Evolutionary conservation across 192 early-diverging fungal species (phyloP), one percentile per base, ranked within the genome.

Genomic region (Bifiguratus adelaidae): DNA sequence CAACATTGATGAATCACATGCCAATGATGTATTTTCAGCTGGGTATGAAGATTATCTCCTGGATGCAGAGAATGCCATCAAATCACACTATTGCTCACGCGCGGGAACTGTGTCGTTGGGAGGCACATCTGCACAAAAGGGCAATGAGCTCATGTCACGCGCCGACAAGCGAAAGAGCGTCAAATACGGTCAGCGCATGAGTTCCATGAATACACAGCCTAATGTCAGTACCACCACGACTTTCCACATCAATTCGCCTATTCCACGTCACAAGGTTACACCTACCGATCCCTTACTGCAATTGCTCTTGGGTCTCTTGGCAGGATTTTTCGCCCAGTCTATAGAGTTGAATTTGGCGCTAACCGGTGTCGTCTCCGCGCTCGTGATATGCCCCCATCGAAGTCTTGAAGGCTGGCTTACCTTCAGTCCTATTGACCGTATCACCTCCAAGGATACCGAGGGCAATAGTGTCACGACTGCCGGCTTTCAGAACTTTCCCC

Each of bases 301-400:
- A 24, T 80, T 72, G 34, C 65, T 88, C 30, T 63, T 88, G 41
- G 65, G 64, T 20, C 59, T 79, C n/a, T 62, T 85, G 25, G 67
- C 77, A 28, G 76, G 80, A 41, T 91, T 93, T 51, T 93, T 92
- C 67, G 75, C 78, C 0, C 91, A 97, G 49, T 82, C 87, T 18
- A 82, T 81, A 20, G 82, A 84, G 23, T 77, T 93, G 49, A 97
- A 97, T 55, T 56, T 97, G 58, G 89, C 91, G 0, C 63, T 97
- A 20, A 97, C 94, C 0, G 90, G 89, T 20, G 85, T 93, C 20
- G 60, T 97, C 22, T 76, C 86, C 0, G 82, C 86, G n/a, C 63
- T 97, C 44, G 81, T 83, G 1, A 63, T 87, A 4, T 88, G 85
- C 33, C 82, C 81, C 1, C 74, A 78, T 46, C 68, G 83, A 4